phyloP scores from a whole-genome alignment of 2,329 filamentous ascomycete genomes.

The Penicillium sp. region DNA sequence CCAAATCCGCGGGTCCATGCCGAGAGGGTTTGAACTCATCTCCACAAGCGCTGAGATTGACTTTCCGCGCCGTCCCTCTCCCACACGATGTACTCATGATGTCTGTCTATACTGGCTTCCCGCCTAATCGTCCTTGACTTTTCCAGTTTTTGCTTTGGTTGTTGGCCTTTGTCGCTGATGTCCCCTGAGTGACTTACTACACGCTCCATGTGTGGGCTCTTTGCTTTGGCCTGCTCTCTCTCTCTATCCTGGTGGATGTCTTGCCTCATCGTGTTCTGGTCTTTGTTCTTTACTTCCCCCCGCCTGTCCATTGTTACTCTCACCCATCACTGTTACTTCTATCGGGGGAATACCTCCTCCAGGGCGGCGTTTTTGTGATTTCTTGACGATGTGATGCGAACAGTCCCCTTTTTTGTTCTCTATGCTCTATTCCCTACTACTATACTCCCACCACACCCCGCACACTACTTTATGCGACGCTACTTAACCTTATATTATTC shows the following conservation, averaged over 20 bases:
- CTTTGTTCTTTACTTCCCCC: slow-evolving; percentile 1
- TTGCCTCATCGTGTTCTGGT: background rate
- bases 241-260: background rate
- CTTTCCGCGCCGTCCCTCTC: background rate
- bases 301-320: background rate
- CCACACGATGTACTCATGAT: slow-evolving; percentile 5
- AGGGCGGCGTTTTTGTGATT: slow-evolving; percentile 25
- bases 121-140: background rate
- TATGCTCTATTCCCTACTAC: background rate
- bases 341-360: slow-evolving; percentile 4
- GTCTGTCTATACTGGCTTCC: background rate
- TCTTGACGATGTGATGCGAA: slow-evolving; percentile 27
- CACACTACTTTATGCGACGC: background rate
- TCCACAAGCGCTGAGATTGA: background rate
- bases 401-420: background rate
- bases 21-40: background rate
- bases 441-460: background rate
- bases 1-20: background rate
- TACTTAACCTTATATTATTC: background rate
- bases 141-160: background rate
- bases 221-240: background rate
- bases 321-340: slow-evolving; percentile 6
- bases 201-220: background rate
- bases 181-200: background rate
- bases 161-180: background rate